Evolutionary conservation across 106 monocot genomes (phyloP), one percentile per base, ranked within the genome.

Genomic region (Alisma plantagoaquatica): DNA sequence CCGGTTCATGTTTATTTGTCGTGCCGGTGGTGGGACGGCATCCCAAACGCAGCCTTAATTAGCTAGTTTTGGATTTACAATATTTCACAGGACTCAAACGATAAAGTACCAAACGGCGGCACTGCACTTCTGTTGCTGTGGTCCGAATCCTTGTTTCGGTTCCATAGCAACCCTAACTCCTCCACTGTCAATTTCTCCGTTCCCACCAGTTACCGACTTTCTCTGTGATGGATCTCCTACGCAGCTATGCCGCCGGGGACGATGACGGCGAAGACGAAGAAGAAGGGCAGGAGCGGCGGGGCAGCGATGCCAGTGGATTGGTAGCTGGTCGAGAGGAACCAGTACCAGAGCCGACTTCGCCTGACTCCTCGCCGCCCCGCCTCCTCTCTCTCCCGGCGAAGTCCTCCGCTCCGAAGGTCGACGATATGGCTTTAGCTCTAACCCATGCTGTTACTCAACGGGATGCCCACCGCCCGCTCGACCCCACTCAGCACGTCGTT

Each of bases 341-440:
- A 57, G 24, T 51, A 49, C n/a, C n/a, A 5, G 41, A n/a, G 2
- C 10, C 57, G 16, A 74, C 77, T 18, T 72, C 78, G 2, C 66
- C 70, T 30, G 75, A 66, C n/a, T 68, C 29, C 8, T 71, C 65
- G 18, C 78, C 77, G 10, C 81, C 60, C 28, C 77, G 47, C 41
- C 25, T 76, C n/a, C n/a, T n/a, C 55, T 56, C 67, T 11, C 75
- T 88, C 29, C 84, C 75, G 2, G 30, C 68, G 10, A 96, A 89
- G 33, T 70, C 88, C 29, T 53, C 88, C 0, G 88, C 96, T 45
- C 96, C 88, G 8, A 53, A 43, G 7, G 75, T 96, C 35, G 96
- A 96, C 57, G 88, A 96, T 27, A 96, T 88, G 1, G 70, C 81
- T 45, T 78, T 96, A 0, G 75, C 88, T 64, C 84, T 96, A 16